Conservation (phyloP, 768 basidiomycete genomes). For the Boletellus sp. region DNA sequence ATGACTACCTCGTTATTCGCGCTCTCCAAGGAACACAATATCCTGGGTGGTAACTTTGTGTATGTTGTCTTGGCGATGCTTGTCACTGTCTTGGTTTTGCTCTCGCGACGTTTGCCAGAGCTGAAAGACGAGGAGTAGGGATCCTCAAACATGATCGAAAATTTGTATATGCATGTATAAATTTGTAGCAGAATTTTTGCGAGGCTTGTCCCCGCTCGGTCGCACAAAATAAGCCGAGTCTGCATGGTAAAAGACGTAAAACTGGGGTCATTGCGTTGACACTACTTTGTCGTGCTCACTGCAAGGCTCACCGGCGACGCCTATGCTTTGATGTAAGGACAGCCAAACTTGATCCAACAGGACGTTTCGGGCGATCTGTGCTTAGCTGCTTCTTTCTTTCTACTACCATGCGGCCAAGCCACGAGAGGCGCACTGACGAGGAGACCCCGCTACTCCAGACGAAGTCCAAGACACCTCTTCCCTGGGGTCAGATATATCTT, state of each 20-base stretch:
- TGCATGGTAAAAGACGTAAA: too few relatives aligned
- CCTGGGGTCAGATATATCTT: slow-evolving; percentile 47
- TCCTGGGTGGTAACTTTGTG: slow-evolving; percentile 48
- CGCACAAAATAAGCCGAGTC: too few relatives aligned
- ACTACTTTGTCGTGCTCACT: too few relatives aligned
- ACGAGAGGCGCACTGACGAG: slow-evolving; percentile 41
- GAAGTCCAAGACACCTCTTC: slow-evolving; percentile 41
- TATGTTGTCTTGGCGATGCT: slow-evolving; percentile 41
- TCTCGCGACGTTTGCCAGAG: slow-evolving; percentile 23
- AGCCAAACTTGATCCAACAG: too few relatives aligned
- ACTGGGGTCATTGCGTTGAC: too few relatives aligned
- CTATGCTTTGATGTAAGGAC: too few relatives aligned
- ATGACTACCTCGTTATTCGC: slow-evolving; percentile 49
- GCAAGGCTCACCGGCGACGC: too few relatives aligned
- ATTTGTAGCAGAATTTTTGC: too few relatives aligned
- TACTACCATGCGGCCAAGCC: slow-evolving; percentile 27
- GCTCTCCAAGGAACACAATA: slow-evolving; percentile 42
- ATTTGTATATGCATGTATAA: too few relatives aligned
- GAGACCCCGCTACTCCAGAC: slow-evolving; percentile 43
- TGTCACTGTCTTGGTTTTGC: slow-evolving; percentile 11
- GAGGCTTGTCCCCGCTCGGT: too few relatives aligned
- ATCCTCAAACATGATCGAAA: too few relatives aligned
- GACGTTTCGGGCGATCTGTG: too few relatives aligned
- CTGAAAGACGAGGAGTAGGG: slow-evolving; percentile 5
- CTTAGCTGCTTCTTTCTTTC: neutral